These are phyloP conservation scores for Apiotrichum gamsii DNA, from an alignment of 1,284 basidiomycete genomes.

Conservation along the genomic window DNA sequence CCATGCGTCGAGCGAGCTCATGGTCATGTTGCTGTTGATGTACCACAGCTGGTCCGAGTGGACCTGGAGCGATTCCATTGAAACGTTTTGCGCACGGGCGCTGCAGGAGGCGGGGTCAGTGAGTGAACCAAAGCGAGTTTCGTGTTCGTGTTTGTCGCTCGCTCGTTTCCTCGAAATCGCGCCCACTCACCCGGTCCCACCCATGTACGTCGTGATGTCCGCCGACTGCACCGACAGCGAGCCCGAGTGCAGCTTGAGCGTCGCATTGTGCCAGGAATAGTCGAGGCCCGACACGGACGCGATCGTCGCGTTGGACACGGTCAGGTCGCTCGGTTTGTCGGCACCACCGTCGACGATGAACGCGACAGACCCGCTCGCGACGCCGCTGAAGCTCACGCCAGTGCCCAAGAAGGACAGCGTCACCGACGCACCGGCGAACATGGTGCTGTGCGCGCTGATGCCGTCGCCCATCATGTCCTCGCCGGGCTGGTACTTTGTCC, in stretches of 20 bases:
- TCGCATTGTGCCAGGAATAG: not conserved
- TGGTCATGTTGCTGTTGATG: too few species aligned
- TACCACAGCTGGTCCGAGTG: too few species aligned
- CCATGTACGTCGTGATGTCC: not conserved
- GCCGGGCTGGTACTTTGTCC: not conserved
- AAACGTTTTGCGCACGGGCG: too few species aligned
- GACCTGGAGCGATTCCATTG: too few species aligned
- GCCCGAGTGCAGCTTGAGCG: not conserved
- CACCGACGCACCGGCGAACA: not conserved
- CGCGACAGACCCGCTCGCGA: not conserved
- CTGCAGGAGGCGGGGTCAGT: too few species aligned
- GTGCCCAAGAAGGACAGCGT: not conserved
- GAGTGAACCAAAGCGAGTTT: too few species aligned
- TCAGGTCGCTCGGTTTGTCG: too few species aligned
- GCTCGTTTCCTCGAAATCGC: too few species aligned
- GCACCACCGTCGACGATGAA: too few species aligned
- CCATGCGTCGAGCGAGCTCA: too few species aligned
- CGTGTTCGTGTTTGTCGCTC: too few species aligned
- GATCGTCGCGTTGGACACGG: not conserved
- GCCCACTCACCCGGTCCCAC: not conserved
- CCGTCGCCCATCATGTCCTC: not conserved
- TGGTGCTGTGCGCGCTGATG: not conserved
- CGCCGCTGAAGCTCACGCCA: constrained; percentile 2
- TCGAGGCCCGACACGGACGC: not conserved
- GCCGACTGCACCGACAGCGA: too few species aligned